Conservation (phyloP, 129 eudicot genomes). For the Solidago caesia region DNA sequence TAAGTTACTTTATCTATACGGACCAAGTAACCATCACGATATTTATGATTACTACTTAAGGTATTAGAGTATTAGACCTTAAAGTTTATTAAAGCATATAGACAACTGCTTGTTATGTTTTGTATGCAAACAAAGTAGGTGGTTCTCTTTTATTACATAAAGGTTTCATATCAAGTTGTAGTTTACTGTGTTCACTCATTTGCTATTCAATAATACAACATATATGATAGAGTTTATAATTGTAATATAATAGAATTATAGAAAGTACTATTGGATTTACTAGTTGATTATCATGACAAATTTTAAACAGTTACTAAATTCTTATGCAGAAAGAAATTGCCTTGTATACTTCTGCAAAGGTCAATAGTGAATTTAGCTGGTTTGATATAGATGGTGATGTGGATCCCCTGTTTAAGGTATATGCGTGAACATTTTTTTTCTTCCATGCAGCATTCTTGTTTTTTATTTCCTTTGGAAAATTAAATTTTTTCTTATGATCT, state of each 20-base stretch:
- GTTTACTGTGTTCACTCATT: slow-evolving; percentile 4
- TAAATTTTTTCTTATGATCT: neutral
- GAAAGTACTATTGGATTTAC: slow-evolving; percentile 5
- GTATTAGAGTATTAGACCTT: neutral
- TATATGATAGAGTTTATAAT: neutral
- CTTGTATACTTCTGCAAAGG: slow-evolving; percentile 86
- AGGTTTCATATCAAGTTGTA: neutral
- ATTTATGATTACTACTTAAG: neutral
- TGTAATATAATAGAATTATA: neutral
- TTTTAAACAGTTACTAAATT: slow-evolving; percentile 8
- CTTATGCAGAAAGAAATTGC: slow-evolving; percentile 94
- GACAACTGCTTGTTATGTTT: slow-evolving; percentile 4
- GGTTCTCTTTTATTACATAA: neutral
- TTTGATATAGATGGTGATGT: slow-evolving; percentile 94
- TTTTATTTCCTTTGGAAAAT: neutral
- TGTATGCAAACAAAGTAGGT: slow-evolving; percentile 17
- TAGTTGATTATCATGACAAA: slow-evolving; percentile 2
- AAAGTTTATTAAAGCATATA: neutral
- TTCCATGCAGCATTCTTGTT: neutral
- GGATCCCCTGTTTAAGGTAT: slow-evolving; percentile 93
- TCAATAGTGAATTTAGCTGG: slow-evolving; percentile 86
- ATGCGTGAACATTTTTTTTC: slow-evolving; percentile 10
- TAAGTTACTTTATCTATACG: too few species aligned
- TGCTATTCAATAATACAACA: slow-evolving; percentile 1
- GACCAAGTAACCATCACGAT: neutral